Conservation (phyloP, 192 early-diverging fungal genomes). For the Coemansia sp. region DNA sequence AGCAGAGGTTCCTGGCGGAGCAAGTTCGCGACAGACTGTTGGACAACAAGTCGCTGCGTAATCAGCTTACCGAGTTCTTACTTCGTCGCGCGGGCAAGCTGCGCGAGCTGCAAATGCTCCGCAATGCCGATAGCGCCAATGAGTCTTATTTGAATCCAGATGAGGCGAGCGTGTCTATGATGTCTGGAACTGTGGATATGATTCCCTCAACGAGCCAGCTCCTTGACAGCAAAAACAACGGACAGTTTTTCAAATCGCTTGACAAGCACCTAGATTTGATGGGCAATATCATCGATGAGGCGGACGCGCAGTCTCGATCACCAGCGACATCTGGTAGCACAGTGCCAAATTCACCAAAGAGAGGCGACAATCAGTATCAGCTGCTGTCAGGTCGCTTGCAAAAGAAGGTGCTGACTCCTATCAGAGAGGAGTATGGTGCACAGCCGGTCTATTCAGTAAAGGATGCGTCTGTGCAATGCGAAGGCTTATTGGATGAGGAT, state of each 20-base stretch:
- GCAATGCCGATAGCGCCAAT: slow-evolving; percentile 13
- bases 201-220: slow-evolving; percentile 47
- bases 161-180: slow-evolving; percentile 28
- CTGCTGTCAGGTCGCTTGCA: slow-evolving; percentile 3
- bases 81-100: slow-evolving; percentile 38
- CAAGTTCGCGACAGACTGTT: slow-evolving; percentile 32
- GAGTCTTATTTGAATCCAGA: slow-evolving; percentile 19
- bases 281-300: slow-evolving; percentile 36
- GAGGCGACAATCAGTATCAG: slow-evolving; percentile 4
- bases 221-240: slow-evolving; percentile 30
- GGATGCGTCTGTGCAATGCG: slow-evolving; percentile 28
- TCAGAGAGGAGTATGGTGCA: slow-evolving; percentile 31
- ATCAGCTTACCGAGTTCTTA: slow-evolving; percentile 25
- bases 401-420: slow-evolving; percentile 42
- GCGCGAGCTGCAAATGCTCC: slow-evolving; percentile 27
- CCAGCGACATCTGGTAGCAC: background rate
- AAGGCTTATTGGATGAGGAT: slow-evolving; percentile 4
- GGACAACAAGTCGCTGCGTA: slow-evolving; percentile 37
- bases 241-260: slow-evolving; percentile 23
- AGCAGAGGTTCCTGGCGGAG: slow-evolving; percentile 35
- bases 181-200: slow-evolving; percentile 31
- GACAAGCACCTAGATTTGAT: slow-evolving; percentile 48
- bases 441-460: background rate
- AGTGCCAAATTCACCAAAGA: background rate
- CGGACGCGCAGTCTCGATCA: slow-evolving; percentile 5